phyloP scores from a whole-genome alignment of 2,329 filamentous ascomycete species.

The Paramyrothecium roridum region DNA sequence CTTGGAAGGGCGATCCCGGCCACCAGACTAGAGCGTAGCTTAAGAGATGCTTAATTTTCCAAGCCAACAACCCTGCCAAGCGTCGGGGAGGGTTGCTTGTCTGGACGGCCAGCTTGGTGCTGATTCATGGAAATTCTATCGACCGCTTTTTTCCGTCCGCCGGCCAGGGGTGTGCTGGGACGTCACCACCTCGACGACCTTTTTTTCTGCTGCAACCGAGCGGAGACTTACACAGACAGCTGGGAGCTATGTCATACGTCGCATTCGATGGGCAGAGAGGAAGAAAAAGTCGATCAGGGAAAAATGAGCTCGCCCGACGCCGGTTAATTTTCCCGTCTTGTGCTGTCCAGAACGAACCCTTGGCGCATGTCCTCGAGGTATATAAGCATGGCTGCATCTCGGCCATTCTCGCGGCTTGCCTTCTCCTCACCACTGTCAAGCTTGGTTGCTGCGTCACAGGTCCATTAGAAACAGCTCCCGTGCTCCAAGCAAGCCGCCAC shows the following conservation, averaged over 20 bases:
- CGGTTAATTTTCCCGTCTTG: background rate
- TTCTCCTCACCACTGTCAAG: background rate
- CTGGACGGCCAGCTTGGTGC: background rate
- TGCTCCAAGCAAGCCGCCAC: background rate
- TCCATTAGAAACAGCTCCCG: background rate
- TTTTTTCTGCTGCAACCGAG: too few species aligned
- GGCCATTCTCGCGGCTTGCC: background rate
- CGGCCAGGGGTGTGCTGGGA: background rate
- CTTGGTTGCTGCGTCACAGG: background rate
- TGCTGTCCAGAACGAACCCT: background rate
- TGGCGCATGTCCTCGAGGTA: background rate
- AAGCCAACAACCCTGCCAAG: constrained; percentile 1
- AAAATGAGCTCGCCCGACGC: background rate
- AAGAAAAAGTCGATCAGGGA: background rate
- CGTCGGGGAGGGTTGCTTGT: background rate
- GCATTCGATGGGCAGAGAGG: background rate
- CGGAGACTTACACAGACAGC: too few species aligned
- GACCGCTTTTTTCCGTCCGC: background rate
- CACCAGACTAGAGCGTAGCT: background rate
- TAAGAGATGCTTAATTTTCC: background rate
- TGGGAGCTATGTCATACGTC: background rate
- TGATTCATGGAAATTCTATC: background rate
- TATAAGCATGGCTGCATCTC: background rate
- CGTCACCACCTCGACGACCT: too few species aligned
- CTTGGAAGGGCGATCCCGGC: background rate